Conservation (phyloP, 495 filamentous ascomycete genomes). For the Tuber microsphaerosporum region DNA sequence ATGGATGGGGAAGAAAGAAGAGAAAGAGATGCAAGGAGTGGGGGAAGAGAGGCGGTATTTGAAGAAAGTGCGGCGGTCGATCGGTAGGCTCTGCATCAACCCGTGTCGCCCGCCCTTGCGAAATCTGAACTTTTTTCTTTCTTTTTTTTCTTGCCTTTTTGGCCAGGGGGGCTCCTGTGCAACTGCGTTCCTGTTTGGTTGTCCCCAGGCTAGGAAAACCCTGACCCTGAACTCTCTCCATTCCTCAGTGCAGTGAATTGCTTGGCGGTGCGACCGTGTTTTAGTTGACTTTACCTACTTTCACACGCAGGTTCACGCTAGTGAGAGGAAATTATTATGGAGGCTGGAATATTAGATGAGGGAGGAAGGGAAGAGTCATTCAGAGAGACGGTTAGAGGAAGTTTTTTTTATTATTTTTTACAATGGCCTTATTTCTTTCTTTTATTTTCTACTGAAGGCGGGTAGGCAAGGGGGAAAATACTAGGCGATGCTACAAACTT, state of each 20-base stretch:
- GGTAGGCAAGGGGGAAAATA: neutral
- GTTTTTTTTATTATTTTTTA: neutral
- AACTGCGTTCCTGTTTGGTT: neutral
- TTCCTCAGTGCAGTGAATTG: neutral
- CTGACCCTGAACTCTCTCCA: neutral
- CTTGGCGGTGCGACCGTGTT: neutral
- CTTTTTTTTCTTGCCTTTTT: neutral
- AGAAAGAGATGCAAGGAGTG: conserved; percentile 1
- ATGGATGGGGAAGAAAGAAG: neutral
- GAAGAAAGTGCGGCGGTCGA: conserved; percentile 26
- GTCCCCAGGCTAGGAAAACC: neutral
- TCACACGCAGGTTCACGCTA: neutral
- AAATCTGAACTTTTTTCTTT: neutral
- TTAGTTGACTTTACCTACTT: neutral
- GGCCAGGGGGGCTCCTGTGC: neutral
- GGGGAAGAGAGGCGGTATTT: conserved; percentile 36
- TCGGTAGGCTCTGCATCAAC: conserved; percentile 31
- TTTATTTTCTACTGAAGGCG: neutral
- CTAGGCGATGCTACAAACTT: neutral
- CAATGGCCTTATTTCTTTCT: neutral
- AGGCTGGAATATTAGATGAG: neutral
- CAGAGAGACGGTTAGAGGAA: neutral
- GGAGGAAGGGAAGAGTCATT: neutral
- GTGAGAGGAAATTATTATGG: neutral
- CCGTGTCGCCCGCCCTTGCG: conserved; percentile 9